Evolutionary conservation across 345 rosid genomes (phyloP).

Genomic region (Geranium brycei): DNA sequence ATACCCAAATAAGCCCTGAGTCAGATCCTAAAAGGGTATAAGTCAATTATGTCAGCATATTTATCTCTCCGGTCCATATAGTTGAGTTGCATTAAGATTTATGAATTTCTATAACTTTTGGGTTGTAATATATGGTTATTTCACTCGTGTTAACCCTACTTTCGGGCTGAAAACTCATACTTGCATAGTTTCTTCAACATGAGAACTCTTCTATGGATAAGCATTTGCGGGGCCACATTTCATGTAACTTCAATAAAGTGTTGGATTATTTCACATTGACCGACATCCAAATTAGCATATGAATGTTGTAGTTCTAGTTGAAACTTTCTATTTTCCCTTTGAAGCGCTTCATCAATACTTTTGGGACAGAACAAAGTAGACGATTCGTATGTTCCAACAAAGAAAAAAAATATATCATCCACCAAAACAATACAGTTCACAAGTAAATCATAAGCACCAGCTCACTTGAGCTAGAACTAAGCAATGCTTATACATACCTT

Average conservation of each 20-base stretch:
- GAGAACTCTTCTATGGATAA: conserved; percentile 9
- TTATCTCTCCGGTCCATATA: no score
- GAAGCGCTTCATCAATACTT: conserved; percentile 16
- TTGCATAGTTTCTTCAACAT: no score
- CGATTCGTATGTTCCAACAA: neutral
- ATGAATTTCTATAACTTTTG: no score
- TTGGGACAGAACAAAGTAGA: neutral
- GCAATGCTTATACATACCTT: conserved; percentile 11
- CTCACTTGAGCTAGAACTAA: neutral
- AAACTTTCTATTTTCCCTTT: conserved; percentile 25
- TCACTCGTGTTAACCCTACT: no score
- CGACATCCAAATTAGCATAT: conserved; percentile 15
- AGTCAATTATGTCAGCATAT: no score
- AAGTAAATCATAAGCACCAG: neutral
- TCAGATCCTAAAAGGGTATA: no score
- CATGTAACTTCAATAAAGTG: conserved; percentile 21
- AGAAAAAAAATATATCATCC: no score
- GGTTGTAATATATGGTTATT: no score
- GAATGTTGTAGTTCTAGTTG: conserved; percentile 25
- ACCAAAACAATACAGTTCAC: neutral
- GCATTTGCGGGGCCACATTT: conserved; percentile 7
- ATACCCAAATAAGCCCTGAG: no score
- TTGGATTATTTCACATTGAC: conserved; percentile 30
- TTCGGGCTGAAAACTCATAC: no score
- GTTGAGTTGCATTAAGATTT: no score